These are phyloP conservation scores for Chaetothyriales sp. DNA, from an alignment of 2,329 filamentous ascomycete species.

Conservation along the genomic window DNA sequence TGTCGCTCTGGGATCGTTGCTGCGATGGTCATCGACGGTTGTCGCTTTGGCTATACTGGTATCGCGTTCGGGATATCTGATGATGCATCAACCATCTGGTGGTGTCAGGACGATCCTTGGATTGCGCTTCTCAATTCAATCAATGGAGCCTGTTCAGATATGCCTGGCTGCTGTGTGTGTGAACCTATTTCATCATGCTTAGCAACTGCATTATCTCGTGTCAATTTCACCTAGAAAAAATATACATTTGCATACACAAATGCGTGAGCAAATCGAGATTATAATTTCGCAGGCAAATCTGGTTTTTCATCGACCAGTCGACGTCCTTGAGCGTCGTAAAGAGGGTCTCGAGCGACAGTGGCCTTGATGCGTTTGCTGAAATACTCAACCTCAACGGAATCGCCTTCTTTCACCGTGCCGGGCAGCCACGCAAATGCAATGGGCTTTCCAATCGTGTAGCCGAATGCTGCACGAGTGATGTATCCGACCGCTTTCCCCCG, in stretches of 20 bases:
- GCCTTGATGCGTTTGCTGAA: conserved; percentile 41
- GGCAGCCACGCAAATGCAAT: conserved; percentile 46
- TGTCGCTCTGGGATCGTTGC: not conserved
- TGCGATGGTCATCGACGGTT: not conserved
- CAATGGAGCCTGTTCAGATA: not conserved
- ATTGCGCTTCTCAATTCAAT: not conserved
- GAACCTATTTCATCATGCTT: not conserved
- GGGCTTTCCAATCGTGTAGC: conserved; percentile 43
- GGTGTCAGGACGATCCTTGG: too few relatives aligned
- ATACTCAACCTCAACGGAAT: conserved; percentile 45
- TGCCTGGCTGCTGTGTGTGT: not conserved
- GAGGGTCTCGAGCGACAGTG: conserved; percentile 37
- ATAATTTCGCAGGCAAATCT: not conserved
- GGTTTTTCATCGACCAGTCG: not conserved
- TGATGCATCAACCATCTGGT: too few relatives aligned
- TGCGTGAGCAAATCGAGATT: not conserved
- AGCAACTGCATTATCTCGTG: not conserved
- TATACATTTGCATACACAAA: not conserved
- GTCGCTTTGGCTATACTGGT: not conserved
- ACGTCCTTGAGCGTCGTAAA: conserved; percentile 24
- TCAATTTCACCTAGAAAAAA: too few relatives aligned
- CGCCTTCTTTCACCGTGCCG: conserved; percentile 31
- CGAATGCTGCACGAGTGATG: conserved; percentile 46
- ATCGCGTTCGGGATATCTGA: not conserved
- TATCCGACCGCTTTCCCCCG: conserved; percentile 38